Conservation (phyloP, 345 rosid genomes). For the Aquilaria malaccensis region DNA sequence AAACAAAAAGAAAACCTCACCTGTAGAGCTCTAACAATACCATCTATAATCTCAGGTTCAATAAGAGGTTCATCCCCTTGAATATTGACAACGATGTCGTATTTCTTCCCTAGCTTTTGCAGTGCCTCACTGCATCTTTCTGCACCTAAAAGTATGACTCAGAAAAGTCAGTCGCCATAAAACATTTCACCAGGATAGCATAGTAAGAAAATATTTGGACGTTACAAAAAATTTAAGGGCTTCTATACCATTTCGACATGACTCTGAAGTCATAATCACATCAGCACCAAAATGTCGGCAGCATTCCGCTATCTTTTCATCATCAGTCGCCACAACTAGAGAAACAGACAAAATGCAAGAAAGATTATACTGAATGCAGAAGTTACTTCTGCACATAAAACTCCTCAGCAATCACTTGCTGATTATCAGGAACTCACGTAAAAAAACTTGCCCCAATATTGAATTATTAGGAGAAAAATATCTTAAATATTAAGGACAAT, state of each 20-base stretch:
- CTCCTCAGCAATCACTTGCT: no score
- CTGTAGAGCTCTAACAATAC: conserved; percentile 92
- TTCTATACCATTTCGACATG: conserved; percentile 75
- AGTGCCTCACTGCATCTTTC: conserved; percentile 92
- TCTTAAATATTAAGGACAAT: no score
- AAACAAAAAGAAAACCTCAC: conserved; percentile 19
- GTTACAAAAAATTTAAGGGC: background rate
- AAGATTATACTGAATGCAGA: no score
- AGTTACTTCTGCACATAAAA: no score
- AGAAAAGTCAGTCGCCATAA: background rate
- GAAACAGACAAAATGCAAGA: background rate
- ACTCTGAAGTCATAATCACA: conserved; percentile 93
- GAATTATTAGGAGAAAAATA: no score
- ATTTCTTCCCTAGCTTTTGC: conserved; percentile 73
- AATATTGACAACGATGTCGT: conserved; percentile 88
- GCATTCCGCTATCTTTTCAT: conserved; percentile 82
- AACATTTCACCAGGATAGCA: background rate
- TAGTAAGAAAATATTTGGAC: background rate
- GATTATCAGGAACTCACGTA: no score
- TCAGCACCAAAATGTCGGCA: conserved; percentile 95
- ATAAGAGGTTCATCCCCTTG: conserved; percentile 97
- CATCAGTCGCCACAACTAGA: conserved; percentile 94
- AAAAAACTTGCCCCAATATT: no score
- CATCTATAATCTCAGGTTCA: conserved; percentile 93
- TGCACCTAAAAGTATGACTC: conserved; percentile 40